A percentile compares a stretch with the other conserved stretches of the same genome.
phyloP scores from a whole-genome alignment of 305 asterid genomes.

The Ilex paraguariensis region DNA sequence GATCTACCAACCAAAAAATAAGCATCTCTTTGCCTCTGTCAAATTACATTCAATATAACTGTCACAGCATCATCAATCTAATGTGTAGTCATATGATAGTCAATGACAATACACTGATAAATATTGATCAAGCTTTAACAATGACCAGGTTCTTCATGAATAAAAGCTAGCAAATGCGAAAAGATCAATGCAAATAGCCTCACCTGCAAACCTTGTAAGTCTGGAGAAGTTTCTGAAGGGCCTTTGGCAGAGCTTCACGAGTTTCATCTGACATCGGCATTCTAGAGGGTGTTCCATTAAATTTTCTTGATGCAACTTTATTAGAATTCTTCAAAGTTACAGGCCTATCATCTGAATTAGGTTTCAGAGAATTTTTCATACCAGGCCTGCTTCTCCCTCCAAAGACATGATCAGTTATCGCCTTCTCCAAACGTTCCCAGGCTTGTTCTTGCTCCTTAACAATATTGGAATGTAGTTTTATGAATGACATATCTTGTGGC shows the following conservation, averaged over 20 bases:
- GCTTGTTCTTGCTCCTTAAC: conserved; percentile 44
- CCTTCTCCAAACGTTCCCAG: conserved; percentile 43
- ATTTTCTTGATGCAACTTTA: conserved; percentile 27
- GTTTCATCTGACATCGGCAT: conserved; percentile 55
- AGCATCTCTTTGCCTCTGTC: too few relatives aligned
- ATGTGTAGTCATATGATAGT: not conserved
- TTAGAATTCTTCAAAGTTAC: conserved; percentile 25
- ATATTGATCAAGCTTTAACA: not conserved
- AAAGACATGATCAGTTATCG: conserved; percentile 15
- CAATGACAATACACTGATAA: not conserved
- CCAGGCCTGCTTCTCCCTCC: conserved; percentile 28
- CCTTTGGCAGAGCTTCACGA: conserved; percentile 57
- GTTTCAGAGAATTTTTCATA: conserved; percentile 26
- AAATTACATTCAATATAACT: not conserved
- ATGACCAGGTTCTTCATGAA: not conserved
- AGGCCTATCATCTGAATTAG: conserved; percentile 23
- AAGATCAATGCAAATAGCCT: conserved; percentile 4
- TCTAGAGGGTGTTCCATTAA: conserved; percentile 32
- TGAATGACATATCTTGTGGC: conserved; percentile 58
- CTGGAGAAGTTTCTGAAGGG: conserved; percentile 59
- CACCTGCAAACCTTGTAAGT: conserved; percentile 81
- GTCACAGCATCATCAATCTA: not conserved
- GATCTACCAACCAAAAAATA: too few relatives aligned
- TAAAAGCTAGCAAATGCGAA: not conserved
- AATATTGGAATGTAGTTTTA: conserved; percentile 39